These are phyloP conservation scores for Pseudogymnoascus sp. DNA, from an alignment of 2,329 filamentous ascomycete genomes.

Conservation along the genomic window DNA sequence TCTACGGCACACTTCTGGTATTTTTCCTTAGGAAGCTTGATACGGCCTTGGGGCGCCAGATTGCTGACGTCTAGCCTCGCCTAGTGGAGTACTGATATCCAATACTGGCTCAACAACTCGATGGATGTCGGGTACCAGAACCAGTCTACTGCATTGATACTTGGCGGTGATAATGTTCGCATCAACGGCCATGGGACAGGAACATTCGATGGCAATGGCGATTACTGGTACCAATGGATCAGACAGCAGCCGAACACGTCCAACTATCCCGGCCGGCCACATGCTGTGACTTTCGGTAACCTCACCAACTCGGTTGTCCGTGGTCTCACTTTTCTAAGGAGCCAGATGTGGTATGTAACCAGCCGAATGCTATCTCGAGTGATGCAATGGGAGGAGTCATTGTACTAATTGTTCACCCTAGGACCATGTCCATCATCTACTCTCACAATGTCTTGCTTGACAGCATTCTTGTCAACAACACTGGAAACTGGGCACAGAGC, in stretches of 20 bases:
- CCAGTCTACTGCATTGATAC: conserved; percentile 44
- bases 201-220: conserved; percentile 50
- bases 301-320: conserved; percentile 40
- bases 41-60: neutral
- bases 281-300: conserved; percentile 42
- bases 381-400: neutral
- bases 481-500: conserved; percentile 13
- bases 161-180: conserved; percentile 44
- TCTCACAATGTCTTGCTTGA: conserved; percentile 39
- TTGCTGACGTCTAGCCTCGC: neutral
- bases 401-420: neutral
- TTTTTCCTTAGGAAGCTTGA: neutral
- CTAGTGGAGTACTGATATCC: conserved; percentile 37
- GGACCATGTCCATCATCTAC: conserved; percentile 44
- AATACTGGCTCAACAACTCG: conserved; percentile 44
- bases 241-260: conserved; percentile 25
- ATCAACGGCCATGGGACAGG: conserved; percentile 43
- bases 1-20: conserved; percentile 8
- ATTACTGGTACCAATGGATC: conserved; percentile 49
- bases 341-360: conserved; percentile 46
- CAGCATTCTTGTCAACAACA: conserved; percentile 46
- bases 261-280: conserved; percentile 42
- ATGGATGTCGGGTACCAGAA: conserved; percentile 47
- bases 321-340: conserved; percentile 43
- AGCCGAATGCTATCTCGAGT: neutral